These are phyloP conservation scores for Rhododendron williamsianum DNA, from an alignment of 148 eudicot genomes.

Conservation along the genomic window DNA sequence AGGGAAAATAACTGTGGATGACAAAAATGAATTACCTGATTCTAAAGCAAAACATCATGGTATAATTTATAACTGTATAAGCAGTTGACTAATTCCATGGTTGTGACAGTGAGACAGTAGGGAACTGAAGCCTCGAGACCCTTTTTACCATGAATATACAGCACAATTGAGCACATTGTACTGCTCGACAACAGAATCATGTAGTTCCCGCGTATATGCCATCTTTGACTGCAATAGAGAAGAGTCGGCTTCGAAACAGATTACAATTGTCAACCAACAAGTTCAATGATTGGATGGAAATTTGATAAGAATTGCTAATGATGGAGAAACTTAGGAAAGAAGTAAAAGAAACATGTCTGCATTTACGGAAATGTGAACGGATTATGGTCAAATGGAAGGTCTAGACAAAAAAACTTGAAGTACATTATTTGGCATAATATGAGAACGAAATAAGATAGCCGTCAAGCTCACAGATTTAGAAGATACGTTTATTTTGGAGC, in stretches of 20 bases:
- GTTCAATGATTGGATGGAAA: background rate
- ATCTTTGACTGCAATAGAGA: conserved; percentile 52
- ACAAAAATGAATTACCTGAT: conserved; percentile 19
- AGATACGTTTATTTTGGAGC: background rate
- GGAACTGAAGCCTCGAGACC: no score
- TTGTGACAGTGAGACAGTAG: no score
- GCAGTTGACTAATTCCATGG: background rate
- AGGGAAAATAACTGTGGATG: background rate
- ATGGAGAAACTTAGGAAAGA: background rate
- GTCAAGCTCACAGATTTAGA: background rate
- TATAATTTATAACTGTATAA: background rate
- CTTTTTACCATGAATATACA: conserved; percentile 3
- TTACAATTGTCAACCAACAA: background rate
- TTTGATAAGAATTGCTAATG: background rate
- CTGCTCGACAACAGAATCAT: conserved; percentile 62
- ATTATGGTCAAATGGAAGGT: background rate
- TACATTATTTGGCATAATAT: background rate
- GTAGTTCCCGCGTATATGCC: conserved; percentile 44
- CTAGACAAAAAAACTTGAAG: background rate
- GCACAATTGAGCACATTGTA: conserved; percentile 62
- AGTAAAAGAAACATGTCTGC: background rate
- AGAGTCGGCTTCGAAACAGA: background rate
- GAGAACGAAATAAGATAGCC: background rate
- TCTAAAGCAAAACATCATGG: background rate
- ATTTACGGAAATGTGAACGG: background rate